phyloP scores from a whole-genome alignment of 345 rosid species.

The Cardamine chenopodiifolia region DNA sequence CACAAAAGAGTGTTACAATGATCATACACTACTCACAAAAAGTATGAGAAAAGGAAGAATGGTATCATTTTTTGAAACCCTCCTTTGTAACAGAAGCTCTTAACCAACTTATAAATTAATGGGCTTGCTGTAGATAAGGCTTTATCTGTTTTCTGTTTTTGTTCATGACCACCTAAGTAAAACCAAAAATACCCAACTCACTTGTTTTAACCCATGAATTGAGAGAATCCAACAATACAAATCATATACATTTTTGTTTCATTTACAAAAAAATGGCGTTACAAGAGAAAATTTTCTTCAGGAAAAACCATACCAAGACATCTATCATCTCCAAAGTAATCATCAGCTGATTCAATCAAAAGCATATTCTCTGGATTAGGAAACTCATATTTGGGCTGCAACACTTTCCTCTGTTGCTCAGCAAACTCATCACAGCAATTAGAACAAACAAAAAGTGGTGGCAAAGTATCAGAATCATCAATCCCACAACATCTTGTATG shows the following conservation, averaged over 20 bases:
- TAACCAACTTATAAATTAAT: neutral
- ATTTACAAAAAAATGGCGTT: constrained; percentile 4
- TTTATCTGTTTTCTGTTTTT: neutral
- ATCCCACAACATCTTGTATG: constrained; percentile 84
- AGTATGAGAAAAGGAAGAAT: neutral
- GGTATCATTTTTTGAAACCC: neutral
- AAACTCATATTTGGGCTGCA: constrained; percentile 43
- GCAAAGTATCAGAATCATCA: constrained; percentile 62
- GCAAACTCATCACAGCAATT: constrained; percentile 63
- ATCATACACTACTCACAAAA: too few species aligned
- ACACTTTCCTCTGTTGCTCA: constrained; percentile 37
- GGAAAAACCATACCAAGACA: constrained; percentile 35
- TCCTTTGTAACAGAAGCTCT: neutral
- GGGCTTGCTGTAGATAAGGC: neutral
- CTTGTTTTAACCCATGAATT: neutral
- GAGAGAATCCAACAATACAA: neutral
- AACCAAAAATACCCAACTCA: neutral
- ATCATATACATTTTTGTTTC: neutral
- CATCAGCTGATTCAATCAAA: constrained; percentile 27
- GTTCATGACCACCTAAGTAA: neutral
- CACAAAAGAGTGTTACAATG: too few species aligned
- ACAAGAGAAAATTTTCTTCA: constrained; percentile 28
- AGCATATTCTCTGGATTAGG: constrained; percentile 42
- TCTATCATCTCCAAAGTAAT: constrained; percentile 20
- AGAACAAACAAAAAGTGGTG: constrained; percentile 72